Percentiles rank a stretch among this genome's conserved stretches.
Conservation (phyloP, 2,329 filamentous ascomycete genomes). For the Sporothrix curviconia region DNA sequence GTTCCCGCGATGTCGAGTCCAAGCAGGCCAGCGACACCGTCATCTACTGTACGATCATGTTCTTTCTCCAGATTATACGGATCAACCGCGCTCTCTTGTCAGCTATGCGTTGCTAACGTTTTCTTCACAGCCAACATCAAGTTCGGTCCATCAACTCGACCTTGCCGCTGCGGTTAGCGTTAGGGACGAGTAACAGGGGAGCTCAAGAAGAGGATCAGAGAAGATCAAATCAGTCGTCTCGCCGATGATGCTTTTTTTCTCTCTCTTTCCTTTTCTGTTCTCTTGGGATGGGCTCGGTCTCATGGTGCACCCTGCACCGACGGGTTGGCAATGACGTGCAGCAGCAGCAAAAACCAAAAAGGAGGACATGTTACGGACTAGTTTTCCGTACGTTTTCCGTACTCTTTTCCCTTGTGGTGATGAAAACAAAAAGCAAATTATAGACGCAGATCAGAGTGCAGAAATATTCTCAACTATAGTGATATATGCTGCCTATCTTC, state of each 20-base stretch:
- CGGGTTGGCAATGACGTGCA: not conserved
- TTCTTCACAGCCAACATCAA: constrained; percentile 26
- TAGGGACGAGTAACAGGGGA: not conserved
- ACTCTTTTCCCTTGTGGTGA: not conserved
- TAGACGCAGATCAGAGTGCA: constrained; percentile 1
- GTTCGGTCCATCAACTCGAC: constrained; percentile 29
- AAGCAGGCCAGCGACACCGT: constrained; percentile 29
- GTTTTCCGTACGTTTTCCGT: not conserved
- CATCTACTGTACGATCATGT: constrained; percentile 26
- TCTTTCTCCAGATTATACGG: not conserved
- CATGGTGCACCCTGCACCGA: not conserved
- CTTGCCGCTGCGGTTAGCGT: constrained; percentile 20
- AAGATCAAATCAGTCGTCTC: no score
- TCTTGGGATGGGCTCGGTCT: not conserved
- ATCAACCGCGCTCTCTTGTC: not conserved
- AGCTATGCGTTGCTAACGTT: not conserved
- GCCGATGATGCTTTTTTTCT: not conserved
- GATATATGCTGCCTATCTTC: no score
- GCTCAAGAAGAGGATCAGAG: no score
- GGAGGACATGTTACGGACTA: not conserved
- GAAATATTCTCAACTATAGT: no score
- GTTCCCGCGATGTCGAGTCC: constrained; percentile 38
- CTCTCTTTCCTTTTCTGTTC: not conserved
- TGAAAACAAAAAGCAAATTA: not conserved
- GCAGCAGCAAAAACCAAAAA: not conserved